Evolutionary conservation across 2,329 filamentous ascomycete species (phyloP).

Genomic region (Lasiodiplodia sp.): DNA sequence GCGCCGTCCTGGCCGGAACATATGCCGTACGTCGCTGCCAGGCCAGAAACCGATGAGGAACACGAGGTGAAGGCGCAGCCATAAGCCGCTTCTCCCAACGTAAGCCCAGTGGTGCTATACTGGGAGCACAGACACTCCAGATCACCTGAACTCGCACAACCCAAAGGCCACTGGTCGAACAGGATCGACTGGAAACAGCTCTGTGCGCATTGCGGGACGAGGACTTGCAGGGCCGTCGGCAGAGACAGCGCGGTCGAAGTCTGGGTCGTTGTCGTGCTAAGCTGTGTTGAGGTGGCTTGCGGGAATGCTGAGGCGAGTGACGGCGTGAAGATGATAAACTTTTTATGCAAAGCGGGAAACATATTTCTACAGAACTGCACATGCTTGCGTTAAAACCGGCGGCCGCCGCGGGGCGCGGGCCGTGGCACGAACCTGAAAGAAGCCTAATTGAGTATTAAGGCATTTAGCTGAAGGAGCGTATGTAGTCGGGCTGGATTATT

Average conservation of each 20-base stretch:
- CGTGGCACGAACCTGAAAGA: constrained; percentile 39
- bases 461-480: constrained; percentile 26
- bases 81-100: constrained; percentile 47
- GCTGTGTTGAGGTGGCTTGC: constrained; percentile 3
- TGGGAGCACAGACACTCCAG: constrained; percentile 48
- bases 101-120: constrained; percentile 46
- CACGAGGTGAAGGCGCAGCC: constrained; percentile 45
- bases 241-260: constrained; percentile 51
- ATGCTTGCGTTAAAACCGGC: background rate
- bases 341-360: constrained; percentile 34
- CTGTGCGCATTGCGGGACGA: constrained; percentile 61
- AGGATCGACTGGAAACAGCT: constrained; percentile 45
- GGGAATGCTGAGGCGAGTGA: constrained; percentile 24
- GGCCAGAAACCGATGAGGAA: constrained; percentile 5
- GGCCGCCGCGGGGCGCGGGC: background rate
- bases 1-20: constrained; percentile 46
- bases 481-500: constrained; percentile 23
- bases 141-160: constrained; percentile 42
- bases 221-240: constrained; percentile 54
- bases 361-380: constrained; percentile 35
- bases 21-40: constrained; percentile 44
- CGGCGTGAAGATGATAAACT: constrained; percentile 22
- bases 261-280: background rate
- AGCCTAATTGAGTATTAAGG: constrained; percentile 31
- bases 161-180: constrained; percentile 42